A percentile compares a stretch with the other conserved stretches of the same genome.
phyloP scores from a whole-genome alignment of 2,329 filamentous ascomycete genomes.

The Alternaria ethzedia region DNA sequence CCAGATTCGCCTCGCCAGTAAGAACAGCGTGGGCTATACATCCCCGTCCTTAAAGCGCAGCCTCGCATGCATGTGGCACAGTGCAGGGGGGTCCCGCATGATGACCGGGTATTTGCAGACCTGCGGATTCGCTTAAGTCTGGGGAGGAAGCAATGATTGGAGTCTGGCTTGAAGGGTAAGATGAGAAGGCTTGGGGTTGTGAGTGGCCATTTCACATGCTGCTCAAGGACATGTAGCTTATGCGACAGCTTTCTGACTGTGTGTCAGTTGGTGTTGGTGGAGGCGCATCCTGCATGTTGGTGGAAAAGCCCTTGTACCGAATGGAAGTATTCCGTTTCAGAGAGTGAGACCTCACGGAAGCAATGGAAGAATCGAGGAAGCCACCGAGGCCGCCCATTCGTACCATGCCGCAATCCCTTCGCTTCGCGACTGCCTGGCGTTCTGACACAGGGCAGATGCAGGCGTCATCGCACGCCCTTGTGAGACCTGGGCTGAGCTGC shows the following conservation, averaged over 20 bases:
- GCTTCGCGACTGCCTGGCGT: not conserved
- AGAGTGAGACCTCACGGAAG: not conserved
- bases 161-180: not conserved
- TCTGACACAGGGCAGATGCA: not conserved
- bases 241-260: conserved; percentile 5
- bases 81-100: conserved; percentile 12
- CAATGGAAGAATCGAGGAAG: not conserved
- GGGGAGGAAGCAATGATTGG: not conserved
- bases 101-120: conserved; percentile 19
- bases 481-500: not conserved
- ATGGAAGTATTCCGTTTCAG: not conserved
- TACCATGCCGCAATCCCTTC: conserved; percentile 9
- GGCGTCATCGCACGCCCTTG: not conserved
- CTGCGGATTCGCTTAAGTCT: conserved; percentile 8
- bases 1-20: conserved; percentile 5
- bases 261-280: conserved; percentile 4
- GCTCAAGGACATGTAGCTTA: not conserved
- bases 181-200: not conserved
- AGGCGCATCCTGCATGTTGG: conserved; percentile 2
- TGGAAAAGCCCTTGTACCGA: not conserved
- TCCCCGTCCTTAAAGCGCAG: conserved; percentile 8
- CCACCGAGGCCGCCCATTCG: conserved; percentile 1
- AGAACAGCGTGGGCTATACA: not conserved
- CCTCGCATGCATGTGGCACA: conserved; percentile 6
- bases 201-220: not conserved